Percentiles rank a stretch among this genome's conserved stretches.
Evolutionary conservation across 2,329 filamentous ascomycete species (phyloP).

Genomic region (Cercospora sesami): DNA sequence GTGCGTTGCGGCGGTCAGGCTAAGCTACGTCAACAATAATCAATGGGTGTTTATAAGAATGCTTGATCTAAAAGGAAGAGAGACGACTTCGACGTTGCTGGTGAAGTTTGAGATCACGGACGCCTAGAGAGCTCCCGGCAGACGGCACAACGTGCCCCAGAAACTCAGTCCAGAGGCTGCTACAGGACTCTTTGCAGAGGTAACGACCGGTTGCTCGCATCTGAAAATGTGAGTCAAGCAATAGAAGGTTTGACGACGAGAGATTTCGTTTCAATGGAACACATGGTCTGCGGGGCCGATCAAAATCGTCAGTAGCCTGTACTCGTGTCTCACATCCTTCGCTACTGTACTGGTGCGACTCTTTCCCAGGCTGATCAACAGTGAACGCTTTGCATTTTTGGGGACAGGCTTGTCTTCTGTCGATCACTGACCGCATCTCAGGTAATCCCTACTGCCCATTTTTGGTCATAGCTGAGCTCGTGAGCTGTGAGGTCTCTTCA

Average conservation of each 20-base stretch:
- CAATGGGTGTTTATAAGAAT: slow-evolving; percentile 66
- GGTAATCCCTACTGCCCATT: neutral
- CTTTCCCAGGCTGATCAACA: neutral
- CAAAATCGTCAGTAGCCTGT: neutral
- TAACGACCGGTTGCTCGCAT: neutral
- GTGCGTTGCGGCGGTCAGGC: slow-evolving; percentile 60
- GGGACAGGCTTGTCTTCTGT: neutral
- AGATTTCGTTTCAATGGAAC: neutral
- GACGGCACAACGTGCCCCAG: neutral
- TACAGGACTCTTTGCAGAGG: slow-evolving; percentile 1
- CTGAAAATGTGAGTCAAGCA: neutral
- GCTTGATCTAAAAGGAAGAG: slow-evolving; percentile 63
- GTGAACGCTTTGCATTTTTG: neutral
- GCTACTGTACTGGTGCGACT: neutral
- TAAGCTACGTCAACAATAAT: slow-evolving; percentile 54
- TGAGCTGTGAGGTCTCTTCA: neutral
- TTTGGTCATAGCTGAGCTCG: neutral
- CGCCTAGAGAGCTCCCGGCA: slow-evolving; percentile 8
- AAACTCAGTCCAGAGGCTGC: neutral
- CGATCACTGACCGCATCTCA: neutral
- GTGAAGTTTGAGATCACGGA: slow-evolving; percentile 61
- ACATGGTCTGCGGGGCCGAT: neutral
- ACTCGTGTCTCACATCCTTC: neutral
- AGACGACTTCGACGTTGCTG: slow-evolving; percentile 63
- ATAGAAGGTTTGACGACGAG: neutral